These are phyloP conservation scores for Cyclotella atomus DNA, from an alignment of 108 stramenopile species.

Conservation along the genomic window DNA sequence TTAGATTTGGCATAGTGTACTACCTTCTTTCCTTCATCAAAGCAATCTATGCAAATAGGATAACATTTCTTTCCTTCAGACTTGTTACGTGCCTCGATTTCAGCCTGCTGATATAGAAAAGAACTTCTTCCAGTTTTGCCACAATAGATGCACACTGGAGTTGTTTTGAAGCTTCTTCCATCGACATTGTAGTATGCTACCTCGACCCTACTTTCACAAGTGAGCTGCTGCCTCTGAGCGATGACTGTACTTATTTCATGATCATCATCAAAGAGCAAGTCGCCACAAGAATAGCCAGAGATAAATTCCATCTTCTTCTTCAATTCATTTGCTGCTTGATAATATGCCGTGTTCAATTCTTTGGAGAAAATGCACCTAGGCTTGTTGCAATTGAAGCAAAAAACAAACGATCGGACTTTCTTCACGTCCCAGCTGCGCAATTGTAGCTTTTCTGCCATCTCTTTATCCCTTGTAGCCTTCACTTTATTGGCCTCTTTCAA, in stretches of 20 bases:
- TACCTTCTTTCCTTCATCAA: neutral
- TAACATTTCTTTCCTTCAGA: constrained; percentile 4
- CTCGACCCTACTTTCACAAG: neutral
- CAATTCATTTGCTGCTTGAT: neutral
- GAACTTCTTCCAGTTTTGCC: constrained; percentile 1
- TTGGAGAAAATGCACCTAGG: neutral
- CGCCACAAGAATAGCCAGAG: constrained; percentile 1
- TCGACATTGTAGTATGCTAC: constrained; percentile 7
- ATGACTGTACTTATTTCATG: neutral
- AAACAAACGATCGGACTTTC: neutral
- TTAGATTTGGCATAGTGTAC: neutral
- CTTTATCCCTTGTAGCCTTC: neutral
- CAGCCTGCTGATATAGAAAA: constrained; percentile 3
- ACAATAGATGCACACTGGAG: constrained; percentile 5
- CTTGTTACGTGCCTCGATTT: constrained; percentile 1
- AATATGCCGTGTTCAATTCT: neutral
- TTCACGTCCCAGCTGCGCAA: neutral
- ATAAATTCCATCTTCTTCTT: neutral
- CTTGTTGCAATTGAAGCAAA: constrained; percentile 8
- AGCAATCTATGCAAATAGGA: neutral
- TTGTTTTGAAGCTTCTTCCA: neutral
- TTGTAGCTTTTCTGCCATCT: neutral
- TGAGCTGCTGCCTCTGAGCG: neutral
- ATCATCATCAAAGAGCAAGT: neutral
- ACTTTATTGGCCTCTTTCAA: neutral